Percentiles rank a stretch among this genome's conserved stretches.
Evolutionary conservation across 495 filamentous ascomycete genomes (phyloP).

Genomic region (Neurospora sp.): DNA sequence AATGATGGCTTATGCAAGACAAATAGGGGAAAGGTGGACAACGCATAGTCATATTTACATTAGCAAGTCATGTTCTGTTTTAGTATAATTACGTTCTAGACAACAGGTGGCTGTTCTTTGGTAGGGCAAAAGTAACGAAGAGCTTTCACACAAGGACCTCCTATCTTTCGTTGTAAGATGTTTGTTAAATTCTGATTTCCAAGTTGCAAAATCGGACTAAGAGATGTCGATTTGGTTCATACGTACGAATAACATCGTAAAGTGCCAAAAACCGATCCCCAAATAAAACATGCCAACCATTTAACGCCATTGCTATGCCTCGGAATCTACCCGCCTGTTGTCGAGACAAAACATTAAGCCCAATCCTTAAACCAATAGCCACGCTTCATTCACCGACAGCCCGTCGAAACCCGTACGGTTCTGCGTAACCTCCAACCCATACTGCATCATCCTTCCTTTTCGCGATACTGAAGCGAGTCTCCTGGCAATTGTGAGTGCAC

Average conservation of each 20-base stretch:
- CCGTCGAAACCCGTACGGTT: neutral
- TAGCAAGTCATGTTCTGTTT: neutral
- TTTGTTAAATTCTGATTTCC: neutral
- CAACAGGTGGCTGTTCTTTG: neutral
- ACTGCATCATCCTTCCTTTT: neutral
- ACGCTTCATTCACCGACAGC: neutral
- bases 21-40: neutral
- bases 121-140: neutral
- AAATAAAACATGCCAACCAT: neutral
- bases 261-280: neutral
- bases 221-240: neutral
- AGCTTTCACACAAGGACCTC: neutral
- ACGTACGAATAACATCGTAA: neutral
- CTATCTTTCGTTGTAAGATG: neutral
- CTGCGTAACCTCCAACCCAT: neutral
- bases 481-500: neutral
- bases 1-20: neutral
- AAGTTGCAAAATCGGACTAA: neutral
- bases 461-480: neutral
- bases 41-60: neutral
- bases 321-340: neutral
- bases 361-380: neutral
- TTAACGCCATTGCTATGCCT: conserved; percentile 16
- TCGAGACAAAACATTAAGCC: neutral
- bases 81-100: neutral